A percentile compares a stretch with the other conserved stretches of the same genome.
phyloP scores from a whole-genome alignment of 768 basidiomycete genomes.

The Gyrodon lividus region DNA sequence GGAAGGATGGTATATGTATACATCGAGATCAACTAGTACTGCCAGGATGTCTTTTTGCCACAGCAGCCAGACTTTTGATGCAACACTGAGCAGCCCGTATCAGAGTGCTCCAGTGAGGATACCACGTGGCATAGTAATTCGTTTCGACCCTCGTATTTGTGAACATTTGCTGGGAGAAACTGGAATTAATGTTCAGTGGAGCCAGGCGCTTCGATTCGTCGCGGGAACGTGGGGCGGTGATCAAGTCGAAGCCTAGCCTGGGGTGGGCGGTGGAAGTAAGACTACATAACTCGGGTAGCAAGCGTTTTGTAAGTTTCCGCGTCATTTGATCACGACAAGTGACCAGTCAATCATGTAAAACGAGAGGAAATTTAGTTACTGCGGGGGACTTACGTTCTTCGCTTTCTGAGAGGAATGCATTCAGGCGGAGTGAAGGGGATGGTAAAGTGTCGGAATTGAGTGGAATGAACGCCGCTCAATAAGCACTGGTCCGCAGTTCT shows the following conservation, averaged over 20 bases:
- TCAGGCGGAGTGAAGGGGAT: constrained; percentile 21
- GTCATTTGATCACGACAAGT: neutral
- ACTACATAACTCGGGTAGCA: neutral
- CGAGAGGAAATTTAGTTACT: constrained; percentile 8
- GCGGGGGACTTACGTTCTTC: constrained; percentile 24
- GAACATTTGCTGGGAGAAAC: too few species aligned
- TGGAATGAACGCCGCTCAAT: constrained; percentile 23
- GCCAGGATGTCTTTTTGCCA: too few species aligned
- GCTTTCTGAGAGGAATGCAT: constrained; percentile 18
- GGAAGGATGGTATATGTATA: too few species aligned
- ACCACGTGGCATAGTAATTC: neutral
- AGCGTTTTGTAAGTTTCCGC: neutral
- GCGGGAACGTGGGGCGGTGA: constrained; percentile 9
- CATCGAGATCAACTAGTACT: too few species aligned
- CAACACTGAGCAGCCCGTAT: neutral
- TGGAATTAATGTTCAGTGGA: neutral
- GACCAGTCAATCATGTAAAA: constrained; percentile 11
- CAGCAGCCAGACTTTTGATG: too few species aligned
- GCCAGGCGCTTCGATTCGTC: neutral
- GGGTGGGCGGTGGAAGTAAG: too few species aligned
- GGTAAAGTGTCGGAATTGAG: constrained; percentile 7
- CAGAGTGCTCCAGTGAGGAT: neutral
- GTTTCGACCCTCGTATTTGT: too few species aligned
- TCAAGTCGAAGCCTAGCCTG: too few species aligned
- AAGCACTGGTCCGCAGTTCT: constrained; percentile 21